phyloP scores from a whole-genome alignment of 768 basidiomycete species.

The Boletus tomentosulus region DNA sequence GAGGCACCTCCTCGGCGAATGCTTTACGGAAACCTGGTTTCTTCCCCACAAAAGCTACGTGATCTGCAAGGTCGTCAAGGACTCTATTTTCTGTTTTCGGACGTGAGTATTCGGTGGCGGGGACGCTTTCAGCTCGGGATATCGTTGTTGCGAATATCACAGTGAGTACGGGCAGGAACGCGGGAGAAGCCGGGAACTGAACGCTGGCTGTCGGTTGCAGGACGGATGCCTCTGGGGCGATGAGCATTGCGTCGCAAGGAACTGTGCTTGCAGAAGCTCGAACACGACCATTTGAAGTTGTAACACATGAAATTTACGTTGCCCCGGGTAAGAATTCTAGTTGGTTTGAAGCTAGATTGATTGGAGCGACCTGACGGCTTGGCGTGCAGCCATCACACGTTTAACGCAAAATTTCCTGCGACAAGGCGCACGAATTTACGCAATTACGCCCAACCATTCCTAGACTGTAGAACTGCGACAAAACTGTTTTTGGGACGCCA shows the following conservation, averaged over 20 bases:
- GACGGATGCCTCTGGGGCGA: conserved; percentile 47
- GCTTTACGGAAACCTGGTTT: conserved; percentile 82
- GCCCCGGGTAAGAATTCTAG: conserved; percentile 63
- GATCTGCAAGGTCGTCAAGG: conserved; percentile 78
- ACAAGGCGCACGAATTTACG: conserved; percentile 56
- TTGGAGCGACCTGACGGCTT: conserved; percentile 10
- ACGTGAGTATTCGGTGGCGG: conserved; percentile 78
- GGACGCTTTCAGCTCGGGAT: conserved; percentile 76
- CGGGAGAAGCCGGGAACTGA: conserved; percentile 11
- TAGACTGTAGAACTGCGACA: conserved; percentile 28
- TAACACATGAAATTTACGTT: conserved; percentile 66
- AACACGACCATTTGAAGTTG: conserved; percentile 76
- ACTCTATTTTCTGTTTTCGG: conserved; percentile 87
- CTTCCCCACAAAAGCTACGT: conserved; percentile 73
- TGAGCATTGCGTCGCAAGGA: conserved; percentile 54
- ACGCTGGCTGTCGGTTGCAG: conserved; percentile 28
- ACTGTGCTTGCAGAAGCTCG: conserved; percentile 65
- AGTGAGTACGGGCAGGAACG: conserved; percentile 45
- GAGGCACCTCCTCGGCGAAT: conserved; percentile 50
- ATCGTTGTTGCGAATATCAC: conserved; percentile 67
- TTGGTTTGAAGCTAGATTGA: conserved; percentile 21
- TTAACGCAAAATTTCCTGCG: conserved; percentile 55
- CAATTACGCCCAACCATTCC: conserved; percentile 39
- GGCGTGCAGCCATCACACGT: conserved; percentile 40
- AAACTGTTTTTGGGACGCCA: not conserved